A percentile compares a stretch with the other conserved stretches of the same genome.
phyloP scores from a whole-genome alignment of 2,329 filamentous ascomycete genomes.

The Fusarium torulosum region DNA sequence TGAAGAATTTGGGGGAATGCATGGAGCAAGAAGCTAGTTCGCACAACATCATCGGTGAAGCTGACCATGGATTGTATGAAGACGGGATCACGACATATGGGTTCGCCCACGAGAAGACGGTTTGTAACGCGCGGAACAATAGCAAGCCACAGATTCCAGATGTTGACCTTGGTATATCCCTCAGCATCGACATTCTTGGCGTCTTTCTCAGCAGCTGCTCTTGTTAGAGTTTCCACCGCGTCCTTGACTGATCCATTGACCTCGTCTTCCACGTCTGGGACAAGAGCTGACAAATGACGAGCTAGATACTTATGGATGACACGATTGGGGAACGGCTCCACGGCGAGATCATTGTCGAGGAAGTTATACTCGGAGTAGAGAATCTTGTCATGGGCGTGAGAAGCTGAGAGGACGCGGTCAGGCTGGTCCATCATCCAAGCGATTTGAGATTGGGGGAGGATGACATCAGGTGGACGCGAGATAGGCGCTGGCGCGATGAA shows the following conservation, averaged over 20 bases:
- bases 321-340: slow-evolving; percentile 55
- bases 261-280: slow-evolving; percentile 59
- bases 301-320: slow-evolving; percentile 60
- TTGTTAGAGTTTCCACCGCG: slow-evolving; percentile 50
- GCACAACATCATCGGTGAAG: slow-evolving; percentile 64
- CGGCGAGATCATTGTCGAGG: slow-evolving; percentile 52
- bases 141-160: slow-evolving; percentile 60
- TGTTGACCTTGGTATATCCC: slow-evolving; percentile 56
- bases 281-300: slow-evolving; percentile 55
- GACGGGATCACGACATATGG: slow-evolving; percentile 56
- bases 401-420: slow-evolving; percentile 57
- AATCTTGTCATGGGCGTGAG: slow-evolving; percentile 57
- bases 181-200: slow-evolving; percentile 45
- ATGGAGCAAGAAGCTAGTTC: slow-evolving; percentile 60
- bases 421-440: slow-evolving; percentile 62
- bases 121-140: slow-evolving; percentile 60
- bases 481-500: slow-evolving; percentile 59
- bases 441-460: slow-evolving; percentile 59
- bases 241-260: slow-evolving; percentile 52
- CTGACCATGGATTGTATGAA: slow-evolving; percentile 62
- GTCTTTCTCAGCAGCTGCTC: slow-evolving; percentile 18
- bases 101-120: slow-evolving; percentile 57
- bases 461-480: slow-evolving; percentile 58
- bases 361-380: slow-evolving; percentile 59
- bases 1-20: slow-evolving; percentile 62